phyloP scores from a whole-genome alignment of 106 monocot species.

The Dioscorea alata region DNA sequence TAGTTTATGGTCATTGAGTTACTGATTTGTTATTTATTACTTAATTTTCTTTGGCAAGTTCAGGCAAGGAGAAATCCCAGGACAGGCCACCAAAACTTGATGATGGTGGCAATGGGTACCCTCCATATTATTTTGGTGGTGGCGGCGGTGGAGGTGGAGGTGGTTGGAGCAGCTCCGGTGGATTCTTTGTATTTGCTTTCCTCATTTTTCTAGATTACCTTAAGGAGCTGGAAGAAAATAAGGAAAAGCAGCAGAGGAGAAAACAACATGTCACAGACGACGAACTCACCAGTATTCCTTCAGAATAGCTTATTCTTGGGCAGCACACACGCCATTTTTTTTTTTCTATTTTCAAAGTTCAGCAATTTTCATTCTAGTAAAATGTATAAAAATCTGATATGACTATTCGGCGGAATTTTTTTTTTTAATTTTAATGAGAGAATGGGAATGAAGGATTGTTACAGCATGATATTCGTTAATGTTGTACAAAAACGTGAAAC shows the following conservation, averaged over 20 bases:
- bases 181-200: conserved; percentile 39
- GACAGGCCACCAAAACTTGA: conserved; percentile 42
- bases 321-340: too few species aligned
- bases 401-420: too few species aligned
- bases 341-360: too few species aligned
- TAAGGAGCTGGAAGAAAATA: conserved; percentile 33
- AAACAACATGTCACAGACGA: background rate
- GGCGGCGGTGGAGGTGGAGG: conserved; percentile 49
- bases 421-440: too few species aligned
- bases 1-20: background rate
- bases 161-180: conserved; percentile 35
- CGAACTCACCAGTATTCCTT: too few species aligned
- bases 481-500: too few species aligned
- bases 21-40: background rate
- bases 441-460: too few species aligned
- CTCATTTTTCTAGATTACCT: conserved; percentile 32
- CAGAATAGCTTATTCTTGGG: too few species aligned
- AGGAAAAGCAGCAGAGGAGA: background rate
- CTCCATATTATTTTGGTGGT: conserved; percentile 31
- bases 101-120: conserved; percentile 41
- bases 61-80: conserved; percentile 44
- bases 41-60: background rate
- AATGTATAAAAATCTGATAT: too few species aligned
- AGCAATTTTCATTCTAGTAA: too few species aligned
- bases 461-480: too few species aligned